Evolutionary conservation across 768 basidiomycete genomes (phyloP).

Genomic region (Terana coerulea): DNA sequence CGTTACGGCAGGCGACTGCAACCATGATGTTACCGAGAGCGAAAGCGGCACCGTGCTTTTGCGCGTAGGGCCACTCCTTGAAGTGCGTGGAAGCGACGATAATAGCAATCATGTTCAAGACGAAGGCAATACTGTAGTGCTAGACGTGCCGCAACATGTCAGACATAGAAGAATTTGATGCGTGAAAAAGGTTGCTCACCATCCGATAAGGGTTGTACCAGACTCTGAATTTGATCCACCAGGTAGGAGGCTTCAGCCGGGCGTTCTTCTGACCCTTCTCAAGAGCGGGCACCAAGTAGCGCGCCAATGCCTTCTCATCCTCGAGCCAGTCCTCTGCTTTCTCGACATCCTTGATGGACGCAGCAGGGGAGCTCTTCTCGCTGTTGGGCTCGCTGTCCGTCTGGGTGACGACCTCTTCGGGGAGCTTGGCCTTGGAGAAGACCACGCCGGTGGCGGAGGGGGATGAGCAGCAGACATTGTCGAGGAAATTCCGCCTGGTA

Average conservation of each 20-base stretch:
- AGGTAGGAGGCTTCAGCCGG: slow-evolving; percentile 3
- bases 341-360: slow-evolving; percentile 12
- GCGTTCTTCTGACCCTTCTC: slow-evolving; percentile 15
- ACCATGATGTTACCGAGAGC: slow-evolving; percentile 70
- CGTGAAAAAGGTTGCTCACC: not conserved
- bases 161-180: not conserved
- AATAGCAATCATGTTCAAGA: slow-evolving; percentile 56
- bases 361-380: slow-evolving; percentile 2
- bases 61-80: slow-evolving; percentile 67
- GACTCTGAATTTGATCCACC: slow-evolving; percentile 11
- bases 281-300: slow-evolving; percentile 12
- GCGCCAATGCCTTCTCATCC: slow-evolving; percentile 5
- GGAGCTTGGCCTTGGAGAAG: not conserved
- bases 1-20: slow-evolving; percentile 76
- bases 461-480: not conserved
- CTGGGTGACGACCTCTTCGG: not conserved
- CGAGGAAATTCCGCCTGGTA: slow-evolving; percentile 2
- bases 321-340: slow-evolving; percentile 8
- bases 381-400: slow-evolving; percentile 1
- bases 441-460: slow-evolving; percentile 5
- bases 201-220: slow-evolving; percentile 16
- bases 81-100: slow-evolving; percentile 45
- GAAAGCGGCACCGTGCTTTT: slow-evolving; percentile 61
- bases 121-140: slow-evolving; percentile 53
- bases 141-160: not conserved